Percentiles rank a stretch among this genome's conserved stretches.
Conservation (phyloP, 371 early-diverging fungal genomes). For the Mortierella sp. region DNA sequence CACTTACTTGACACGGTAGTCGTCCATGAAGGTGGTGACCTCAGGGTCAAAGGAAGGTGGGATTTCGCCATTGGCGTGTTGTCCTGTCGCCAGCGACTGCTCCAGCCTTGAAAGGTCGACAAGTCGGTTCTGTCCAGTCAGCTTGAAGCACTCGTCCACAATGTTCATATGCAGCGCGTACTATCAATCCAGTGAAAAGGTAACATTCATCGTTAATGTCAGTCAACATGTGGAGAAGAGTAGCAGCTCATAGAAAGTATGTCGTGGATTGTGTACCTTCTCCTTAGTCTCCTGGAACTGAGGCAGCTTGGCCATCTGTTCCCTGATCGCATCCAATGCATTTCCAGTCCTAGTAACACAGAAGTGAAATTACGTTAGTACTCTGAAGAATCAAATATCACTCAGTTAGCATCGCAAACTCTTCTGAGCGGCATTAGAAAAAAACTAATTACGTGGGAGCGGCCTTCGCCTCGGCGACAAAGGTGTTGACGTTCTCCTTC, state of each 20-base stretch:
- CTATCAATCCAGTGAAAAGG: constrained; percentile 2
- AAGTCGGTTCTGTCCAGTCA: constrained; percentile 84
- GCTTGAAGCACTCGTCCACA: constrained; percentile 86
- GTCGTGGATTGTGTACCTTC: constrained; percentile 21
- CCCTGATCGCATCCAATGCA: constrained; percentile 86
- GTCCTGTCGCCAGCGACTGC: constrained; percentile 56
- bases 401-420: not conserved
- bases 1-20: constrained; percentile 41
- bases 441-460: constrained; percentile 32
- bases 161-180: constrained; percentile 86
- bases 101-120: constrained; percentile 83
- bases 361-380: not conserved
- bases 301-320: constrained; percentile 89
- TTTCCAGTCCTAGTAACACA: constrained; percentile 54
- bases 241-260: not conserved
- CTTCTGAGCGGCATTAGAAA: not conserved
- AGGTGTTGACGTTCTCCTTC: constrained; percentile 83
- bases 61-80: constrained; percentile 48
- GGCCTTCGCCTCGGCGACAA: constrained; percentile 62
- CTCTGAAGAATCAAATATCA: too few species aligned
- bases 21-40: constrained; percentile 45
- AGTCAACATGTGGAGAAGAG: not conserved
- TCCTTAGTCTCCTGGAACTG: constrained; percentile 94
- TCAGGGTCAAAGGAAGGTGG: constrained; percentile 53
- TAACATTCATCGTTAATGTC: not conserved